Evolutionary conservation across 2,329 filamentous ascomycete genomes (phyloP).

Genomic region (Penicillium sclerotigenum): DNA sequence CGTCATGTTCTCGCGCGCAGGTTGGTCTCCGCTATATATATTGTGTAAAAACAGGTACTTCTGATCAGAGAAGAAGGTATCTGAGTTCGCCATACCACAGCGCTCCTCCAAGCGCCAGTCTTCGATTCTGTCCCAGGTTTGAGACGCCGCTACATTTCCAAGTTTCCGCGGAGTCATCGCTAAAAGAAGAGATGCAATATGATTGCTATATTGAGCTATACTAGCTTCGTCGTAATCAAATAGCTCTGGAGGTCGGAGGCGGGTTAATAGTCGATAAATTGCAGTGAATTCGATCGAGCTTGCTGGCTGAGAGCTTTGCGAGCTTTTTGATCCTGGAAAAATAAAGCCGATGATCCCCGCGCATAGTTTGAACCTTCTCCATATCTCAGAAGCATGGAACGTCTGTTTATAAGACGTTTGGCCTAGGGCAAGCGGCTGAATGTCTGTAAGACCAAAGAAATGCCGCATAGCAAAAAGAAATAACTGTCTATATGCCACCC

Average conservation of each 20-base stretch:
- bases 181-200: neutral
- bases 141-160: too few relatives aligned
- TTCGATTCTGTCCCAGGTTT: neutral
- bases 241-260: neutral
- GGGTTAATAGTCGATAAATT: constrained; percentile 7
- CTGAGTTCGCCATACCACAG: constrained; percentile 13
- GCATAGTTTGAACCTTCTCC: constrained; percentile 1
- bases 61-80: constrained; percentile 11
- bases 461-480: constrained; percentile 18
- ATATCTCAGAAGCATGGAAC: constrained; percentile 11
- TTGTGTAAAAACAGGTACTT: constrained; percentile 16
- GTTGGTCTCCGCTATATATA: constrained; percentile 5
- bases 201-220: too few relatives aligned
- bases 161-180: too few relatives aligned
- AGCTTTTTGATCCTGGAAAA: neutral
- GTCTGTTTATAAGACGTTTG: neutral
- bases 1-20: neutral
- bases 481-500: constrained; percentile 13
- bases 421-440: constrained; percentile 2
- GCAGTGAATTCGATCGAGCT: constrained; percentile 3
- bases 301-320: neutral
- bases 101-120: constrained; percentile 7
- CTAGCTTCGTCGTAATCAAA: too few relatives aligned
- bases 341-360: constrained; percentile 6
- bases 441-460: constrained; percentile 12